These are phyloP conservation scores for Proliferodiscus dingleyae DNA, from an alignment of 2,329 filamentous ascomycete species.

Conservation along the genomic window DNA sequence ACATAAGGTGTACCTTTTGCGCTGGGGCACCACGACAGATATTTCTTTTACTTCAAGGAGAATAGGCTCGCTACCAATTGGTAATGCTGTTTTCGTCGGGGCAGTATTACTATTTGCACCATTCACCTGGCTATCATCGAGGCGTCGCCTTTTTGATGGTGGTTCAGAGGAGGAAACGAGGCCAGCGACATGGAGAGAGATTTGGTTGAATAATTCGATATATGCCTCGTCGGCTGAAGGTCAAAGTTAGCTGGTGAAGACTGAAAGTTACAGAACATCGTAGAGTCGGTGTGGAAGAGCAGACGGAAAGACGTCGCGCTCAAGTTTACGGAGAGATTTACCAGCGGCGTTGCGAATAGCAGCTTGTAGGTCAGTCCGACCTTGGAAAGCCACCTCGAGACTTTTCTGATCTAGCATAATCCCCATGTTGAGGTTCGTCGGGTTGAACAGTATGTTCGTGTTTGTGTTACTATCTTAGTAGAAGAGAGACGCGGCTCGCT, in stretches of 20 bases:
- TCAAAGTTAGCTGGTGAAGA: not conserved
- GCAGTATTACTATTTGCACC: conserved; percentile 14
- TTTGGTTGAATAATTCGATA: conserved; percentile 33
- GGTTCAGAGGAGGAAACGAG: conserved; percentile 21
- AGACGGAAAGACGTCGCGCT: no score
- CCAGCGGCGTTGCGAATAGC: conserved; percentile 31
- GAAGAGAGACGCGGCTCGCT: not conserved
- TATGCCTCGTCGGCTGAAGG: conserved; percentile 26
- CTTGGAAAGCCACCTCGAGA: conserved; percentile 29
- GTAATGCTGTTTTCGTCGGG: conserved; percentile 7
- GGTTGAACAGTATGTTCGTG: not conserved
- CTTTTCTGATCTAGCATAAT: conserved; percentile 25
- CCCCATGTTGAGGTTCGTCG: conserved; percentile 18
- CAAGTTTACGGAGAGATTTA: conserved; percentile 21
- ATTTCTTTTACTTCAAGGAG: conserved; percentile 61
- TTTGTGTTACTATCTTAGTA: not conserved
- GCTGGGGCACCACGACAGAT: conserved; percentile 60
- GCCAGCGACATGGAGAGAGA: conserved; percentile 27
- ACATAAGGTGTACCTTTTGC: conserved; percentile 64
- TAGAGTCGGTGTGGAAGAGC: no score
- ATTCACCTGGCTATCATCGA: conserved; percentile 25
- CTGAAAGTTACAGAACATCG: no score
- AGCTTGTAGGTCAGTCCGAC: conserved; percentile 27
- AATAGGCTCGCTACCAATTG: conserved; percentile 43
- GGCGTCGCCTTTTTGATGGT: conserved; percentile 29